Base-by-base conservation (phyloP, 2,329 filamentous ascomycete species). In the Orbilia javanica region DNA sequence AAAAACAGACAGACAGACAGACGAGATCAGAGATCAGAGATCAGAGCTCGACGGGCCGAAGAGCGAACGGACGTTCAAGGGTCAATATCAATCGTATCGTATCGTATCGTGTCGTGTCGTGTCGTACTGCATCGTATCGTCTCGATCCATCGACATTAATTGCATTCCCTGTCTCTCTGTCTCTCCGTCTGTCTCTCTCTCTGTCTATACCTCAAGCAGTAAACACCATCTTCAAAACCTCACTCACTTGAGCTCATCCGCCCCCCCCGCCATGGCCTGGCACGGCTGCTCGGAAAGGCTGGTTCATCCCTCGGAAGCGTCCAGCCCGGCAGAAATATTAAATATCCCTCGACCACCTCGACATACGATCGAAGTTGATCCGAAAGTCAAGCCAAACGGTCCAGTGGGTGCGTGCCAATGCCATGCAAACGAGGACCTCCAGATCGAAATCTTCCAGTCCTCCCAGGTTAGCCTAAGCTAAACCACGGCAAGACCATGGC, bases 41-140 rank as follows among this genome's bases (percentile, higher is more conserved):
- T n/a, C n/a, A 55, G 27, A 62, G 27, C 34, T 39, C 27, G 46
- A 64, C 68, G 68, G 68, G 20, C 57, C 68, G 68, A 48, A 44
- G 25, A 72, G 68, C 57, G 68, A 65, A 22, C 67, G 34, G 55
- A 42, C 55, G 20, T 27, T 31, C 67, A 44, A 20, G 48, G 18
- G 27, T 70, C n/a, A n/a, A n/a, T n/a, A n/a, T n/a, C n/a, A 34
- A 18, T 27, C 55, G 29, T 31, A 31, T 7, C 5, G 36, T 39
- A n/a, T 13, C 11, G 36, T 39, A 8, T 36, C n/a, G n/a, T n/a
- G 2, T 36, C 34, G 34, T 46, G 31, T 27, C 55, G 29, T 46
- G 31, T 27, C 55, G 29, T 31, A 31, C 29, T 15, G 36, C n/a
- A n/a, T 13, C 11, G 36, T 39, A 8, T 36, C n/a, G n/a, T n/a